A percentile compares a stretch with the other conserved stretches of the same genome.
Evolutionary conservation across 306 rosid genomes (phyloP).

Genomic region (Carpinus fangiana): DNA sequence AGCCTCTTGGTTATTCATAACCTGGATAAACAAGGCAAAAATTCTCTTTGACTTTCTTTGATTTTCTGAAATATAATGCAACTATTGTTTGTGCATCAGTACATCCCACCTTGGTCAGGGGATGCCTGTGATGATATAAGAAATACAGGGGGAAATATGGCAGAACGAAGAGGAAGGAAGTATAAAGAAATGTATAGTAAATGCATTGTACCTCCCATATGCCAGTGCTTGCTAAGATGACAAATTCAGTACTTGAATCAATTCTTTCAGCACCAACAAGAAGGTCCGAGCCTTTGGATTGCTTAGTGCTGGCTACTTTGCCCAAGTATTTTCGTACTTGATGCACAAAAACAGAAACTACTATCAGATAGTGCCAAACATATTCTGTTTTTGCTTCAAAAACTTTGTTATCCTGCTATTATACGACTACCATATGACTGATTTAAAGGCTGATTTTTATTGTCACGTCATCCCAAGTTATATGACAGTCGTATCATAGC

Average conservation of each 20-base stretch:
- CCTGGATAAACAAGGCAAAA: constrained; percentile 39
- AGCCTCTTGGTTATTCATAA: constrained; percentile 86
- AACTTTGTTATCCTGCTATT: too few relatives aligned
- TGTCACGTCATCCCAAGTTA: too few relatives aligned
- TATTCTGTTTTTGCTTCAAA: too few relatives aligned
- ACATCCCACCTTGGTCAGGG: too few relatives aligned
- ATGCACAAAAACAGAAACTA: constrained; percentile 7
- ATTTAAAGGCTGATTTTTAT: too few relatives aligned
- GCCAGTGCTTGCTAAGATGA: constrained; percentile 76
- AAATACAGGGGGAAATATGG: too few relatives aligned
- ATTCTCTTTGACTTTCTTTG: background rate
- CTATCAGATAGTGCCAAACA: background rate
- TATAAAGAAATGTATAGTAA: too few relatives aligned
- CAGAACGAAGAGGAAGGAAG: background rate
- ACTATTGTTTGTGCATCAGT: too few relatives aligned
- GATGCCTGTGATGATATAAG: too few relatives aligned
- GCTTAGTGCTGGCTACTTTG: constrained; percentile 25
- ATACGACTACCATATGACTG: too few relatives aligned
- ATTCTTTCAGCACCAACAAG: constrained; percentile 51
- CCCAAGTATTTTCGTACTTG: constrained; percentile 24
- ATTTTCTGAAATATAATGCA: too few relatives aligned
- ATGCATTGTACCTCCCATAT: constrained; percentile 72
- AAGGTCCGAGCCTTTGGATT: constrained; percentile 50
- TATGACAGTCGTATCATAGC: too few relatives aligned
- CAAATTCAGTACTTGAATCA: constrained; percentile 58